Evolutionary conservation across 2,329 filamentous ascomycete genomes (phyloP), one percentile per base, ranked within the genome.

Genomic region (Diaporthe capsici): DNA sequence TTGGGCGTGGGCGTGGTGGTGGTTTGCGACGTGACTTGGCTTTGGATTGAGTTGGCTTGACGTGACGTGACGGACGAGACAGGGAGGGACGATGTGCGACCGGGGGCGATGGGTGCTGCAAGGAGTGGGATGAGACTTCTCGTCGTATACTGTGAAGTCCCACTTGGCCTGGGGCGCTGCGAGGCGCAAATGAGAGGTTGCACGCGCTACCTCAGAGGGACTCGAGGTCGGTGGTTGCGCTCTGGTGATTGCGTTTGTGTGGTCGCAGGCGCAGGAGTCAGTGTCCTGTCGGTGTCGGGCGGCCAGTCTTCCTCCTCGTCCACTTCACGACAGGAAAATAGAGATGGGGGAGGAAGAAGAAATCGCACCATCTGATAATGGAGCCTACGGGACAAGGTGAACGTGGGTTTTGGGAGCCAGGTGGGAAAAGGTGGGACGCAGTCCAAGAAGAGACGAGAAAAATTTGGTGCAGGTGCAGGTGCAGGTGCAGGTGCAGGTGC

Each of bases 291-390:
- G 42, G 63, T 58, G 70, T 76, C 75, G 28, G 75, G 75, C 75
- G 75, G 75, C 61, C 75, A 67, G 47, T 73, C 75, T 73, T 75
- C 60, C 73, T 76, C 75, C 68, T 76, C 75, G 53, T 51, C 75
- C 61, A 73, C 75, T 73, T 75, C 75, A 74, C 75, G 74, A 76
- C 75, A 72, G 63, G 71, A 75, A 76, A 73, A 71, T 55, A 68
- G 47, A 73, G 76, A 71, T 71, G 76, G 74, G 72, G 73, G 73
- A 71, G 63, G 25, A 44, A 63, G 71, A 53, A 75, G 70, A 47
- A 75, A 72, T 70, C 47, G 76, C 73, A 77, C 76, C 76, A 77
- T 77, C 76, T 77, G 76, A 77, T 71, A 67, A 71, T 72, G 63
- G 75, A 39, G 76, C 70, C 58, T 65, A 73, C 61, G 58, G 71